Conservation (phyloP, 2,329 filamentous ascomycete species). For the Diaporthe sp. region DNA sequence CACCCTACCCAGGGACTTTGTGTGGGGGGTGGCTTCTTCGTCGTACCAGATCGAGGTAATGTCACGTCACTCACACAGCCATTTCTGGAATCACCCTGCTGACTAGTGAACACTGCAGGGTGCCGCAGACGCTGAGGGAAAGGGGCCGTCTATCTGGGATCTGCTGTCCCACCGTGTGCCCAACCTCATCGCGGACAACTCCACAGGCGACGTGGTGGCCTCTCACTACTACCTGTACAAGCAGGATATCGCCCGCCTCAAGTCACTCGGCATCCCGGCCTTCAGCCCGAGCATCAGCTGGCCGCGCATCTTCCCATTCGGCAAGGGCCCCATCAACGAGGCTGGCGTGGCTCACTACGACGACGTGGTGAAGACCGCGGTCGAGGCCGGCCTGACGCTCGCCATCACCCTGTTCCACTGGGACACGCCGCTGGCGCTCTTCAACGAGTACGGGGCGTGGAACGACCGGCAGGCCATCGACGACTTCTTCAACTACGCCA, state of each 20-base stretch:
- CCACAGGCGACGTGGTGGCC: slow-evolving; percentile 18
- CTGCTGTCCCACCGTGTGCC: slow-evolving; percentile 30
- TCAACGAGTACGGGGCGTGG: slow-evolving; percentile 29
- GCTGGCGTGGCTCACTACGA: slow-evolving; percentile 28
- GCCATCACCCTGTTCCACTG: slow-evolving; percentile 31
- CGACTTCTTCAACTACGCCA: slow-evolving; percentile 34
- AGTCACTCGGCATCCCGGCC: slow-evolving; percentile 19
- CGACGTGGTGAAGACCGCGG: slow-evolving; percentile 26
- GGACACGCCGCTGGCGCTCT: slow-evolving; percentile 29
- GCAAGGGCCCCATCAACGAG: slow-evolving; percentile 29
- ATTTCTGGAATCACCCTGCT: background rate
- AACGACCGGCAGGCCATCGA: slow-evolving; percentile 23
- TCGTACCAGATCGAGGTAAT: slow-evolving; percentile 30
- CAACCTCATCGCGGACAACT: slow-evolving; percentile 23
- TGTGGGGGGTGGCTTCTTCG: slow-evolving; percentile 32
- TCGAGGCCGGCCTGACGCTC: slow-evolving; percentile 17
- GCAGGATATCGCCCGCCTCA: slow-evolving; percentile 31
- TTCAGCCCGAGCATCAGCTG: slow-evolving; percentile 28
- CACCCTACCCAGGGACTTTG: slow-evolving; percentile 25
- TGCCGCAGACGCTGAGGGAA: slow-evolving; percentile 27
- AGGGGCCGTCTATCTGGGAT: slow-evolving; percentile 29
- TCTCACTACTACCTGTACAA: slow-evolving; percentile 33
- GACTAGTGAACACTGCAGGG: background rate
- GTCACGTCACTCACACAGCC: background rate
- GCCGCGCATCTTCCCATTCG: slow-evolving; percentile 31